Conservation (phyloP, 2,329 filamentous ascomycete species). For the Colletotrichum endophyticum region DNA sequence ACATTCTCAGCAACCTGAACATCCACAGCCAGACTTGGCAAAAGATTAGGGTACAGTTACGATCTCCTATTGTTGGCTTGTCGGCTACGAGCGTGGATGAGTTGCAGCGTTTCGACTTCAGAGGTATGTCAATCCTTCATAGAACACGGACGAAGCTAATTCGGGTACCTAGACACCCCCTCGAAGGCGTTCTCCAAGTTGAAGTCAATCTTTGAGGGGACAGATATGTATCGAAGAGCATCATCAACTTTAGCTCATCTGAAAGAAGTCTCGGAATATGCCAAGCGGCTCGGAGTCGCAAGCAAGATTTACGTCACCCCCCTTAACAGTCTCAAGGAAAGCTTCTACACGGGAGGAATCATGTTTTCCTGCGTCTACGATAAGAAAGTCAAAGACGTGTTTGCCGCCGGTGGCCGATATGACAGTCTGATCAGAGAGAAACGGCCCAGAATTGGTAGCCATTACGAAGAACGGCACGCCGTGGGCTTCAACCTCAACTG, state of each 20-base stretch:
- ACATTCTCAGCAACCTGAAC: constrained; percentile 86
- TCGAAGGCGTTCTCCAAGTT: constrained; percentile 63
- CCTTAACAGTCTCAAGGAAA: constrained; percentile 86
- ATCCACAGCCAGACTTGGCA: constrained; percentile 81
- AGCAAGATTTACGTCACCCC: constrained; percentile 86
- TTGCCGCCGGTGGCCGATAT: constrained; percentile 93
- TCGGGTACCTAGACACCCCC: constrained; percentile 52
- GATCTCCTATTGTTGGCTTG: constrained; percentile 80
- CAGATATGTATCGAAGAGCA: constrained; percentile 74
- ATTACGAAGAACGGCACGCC: constrained; percentile 73
- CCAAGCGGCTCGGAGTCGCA: constrained; percentile 75
- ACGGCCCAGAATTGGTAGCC: constrained; percentile 69
- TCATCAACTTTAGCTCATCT: constrained; percentile 81
- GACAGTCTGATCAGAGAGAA: constrained; percentile 88
- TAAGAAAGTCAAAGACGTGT: constrained; percentile 80
- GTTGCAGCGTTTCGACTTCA: constrained; percentile 88
- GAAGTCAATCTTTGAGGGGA: constrained; percentile 65
- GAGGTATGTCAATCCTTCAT: constrained; percentile 54
- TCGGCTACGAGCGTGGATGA: constrained; percentile 91
- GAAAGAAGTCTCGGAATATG: constrained; percentile 77
- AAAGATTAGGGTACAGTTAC: constrained; percentile 81
- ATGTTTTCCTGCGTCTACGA: constrained; percentile 93
- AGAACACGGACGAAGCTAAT: neutral
- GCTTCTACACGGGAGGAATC: constrained; percentile 85
- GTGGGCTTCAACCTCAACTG: constrained; percentile 93